Conservation (phyloP, 1,139 yeast genomes). For the Hemisphaericaspora subhashii region DNA sequence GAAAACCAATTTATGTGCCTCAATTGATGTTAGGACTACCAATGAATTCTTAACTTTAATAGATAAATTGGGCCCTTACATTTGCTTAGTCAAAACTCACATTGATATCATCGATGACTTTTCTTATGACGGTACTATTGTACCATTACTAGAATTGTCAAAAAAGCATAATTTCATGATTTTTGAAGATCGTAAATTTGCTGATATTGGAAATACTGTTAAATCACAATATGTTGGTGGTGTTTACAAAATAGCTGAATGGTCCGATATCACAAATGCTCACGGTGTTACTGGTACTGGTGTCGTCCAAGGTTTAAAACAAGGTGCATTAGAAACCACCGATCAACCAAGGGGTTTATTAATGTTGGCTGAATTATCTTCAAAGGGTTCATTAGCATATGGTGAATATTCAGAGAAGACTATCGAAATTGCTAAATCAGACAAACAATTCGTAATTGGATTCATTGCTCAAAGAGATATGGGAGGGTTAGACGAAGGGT, state of each 20-base stretch:
- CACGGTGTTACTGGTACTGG: slow-evolving; percentile 98
- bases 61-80: slow-evolving; percentile 84
- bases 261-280: slow-evolving; percentile 98
- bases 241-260: slow-evolving; percentile 79
- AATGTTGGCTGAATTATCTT: slow-evolving; percentile 94
- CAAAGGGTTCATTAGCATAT: slow-evolving; percentile 88
- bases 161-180: slow-evolving; percentile 80
- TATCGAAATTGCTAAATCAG: slow-evolving; percentile 84
- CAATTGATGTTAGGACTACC: slow-evolving; percentile 87
- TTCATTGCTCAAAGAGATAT: slow-evolving; percentile 91
- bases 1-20: slow-evolving; percentile 89
- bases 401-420: slow-evolving; percentile 89
- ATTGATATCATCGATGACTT: slow-evolving; percentile 91
- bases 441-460: slow-evolving; percentile 89
- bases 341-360: slow-evolving; percentile 80
- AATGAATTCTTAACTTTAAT: slow-evolving; percentile 67
- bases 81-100: slow-evolving; percentile 92
- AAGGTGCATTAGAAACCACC: slow-evolving; percentile 75
- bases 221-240: slow-evolving; percentile 93
- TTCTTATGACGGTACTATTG: slow-evolving; percentile 72
- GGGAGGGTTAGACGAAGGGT: slow-evolving; percentile 81
- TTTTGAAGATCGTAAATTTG: slow-evolving; percentile 96
- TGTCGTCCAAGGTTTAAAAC: slow-evolving; percentile 82
- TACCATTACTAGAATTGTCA: slow-evolving; percentile 69
- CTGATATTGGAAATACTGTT: slow-evolving; percentile 98